Base-by-base conservation (phyloP, 139 green algal genomes). In the Chlorella sorokiniana region DNA sequence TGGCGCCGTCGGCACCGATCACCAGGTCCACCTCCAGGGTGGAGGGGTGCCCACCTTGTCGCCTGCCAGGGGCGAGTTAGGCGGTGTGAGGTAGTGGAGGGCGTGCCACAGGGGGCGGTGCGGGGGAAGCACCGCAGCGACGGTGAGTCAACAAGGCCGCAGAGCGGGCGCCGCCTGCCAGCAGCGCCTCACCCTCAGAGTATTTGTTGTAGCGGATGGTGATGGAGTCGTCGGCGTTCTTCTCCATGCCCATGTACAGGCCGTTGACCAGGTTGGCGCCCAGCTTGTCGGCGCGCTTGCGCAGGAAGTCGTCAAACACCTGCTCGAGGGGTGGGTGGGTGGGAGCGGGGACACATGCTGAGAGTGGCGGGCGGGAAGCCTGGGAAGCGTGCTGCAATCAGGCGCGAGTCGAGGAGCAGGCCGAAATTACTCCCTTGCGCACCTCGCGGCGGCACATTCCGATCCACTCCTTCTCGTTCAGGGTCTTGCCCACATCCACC, bases 381-480 rank as follows among this genome's bases (percentile, higher is more conserved):
- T 44, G 33, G 14, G 31, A 69, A 2, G 63, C 31, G 63, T 3
- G 31, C 16, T 41, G 62, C 29, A 69, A 40, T 8, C 18, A 41
- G n/a, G 29, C 5, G 62, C n/a, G n/a, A 4, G 18, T 8, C 6
- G 62, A 18, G n/a, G 29, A 9, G 62, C 62, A 10, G n/a, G 29
- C 8, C 37, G 65, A 38, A 7, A 8, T 2, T 22, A 9, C 41
- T 44, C 37, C 33, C 18, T 31, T 2, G 38, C 69, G 33, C 70
- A 87, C 92, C 89, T 97, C 94, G 54, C 96, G 93, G 61, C 96
- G 93, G 92, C 92, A 96, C 96, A 99, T 99, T 81, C 97, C 97
- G 79, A 99, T 99, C 92, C 97, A 99, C 91, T 99, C 97, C 44
- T 92, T 95, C 78, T 99, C 94, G 81, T 87, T 94, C 44, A 99